These are phyloP conservation scores for Avicennia marina DNA, from an alignment of 257 asterid species.

Conservation along the genomic window DNA sequence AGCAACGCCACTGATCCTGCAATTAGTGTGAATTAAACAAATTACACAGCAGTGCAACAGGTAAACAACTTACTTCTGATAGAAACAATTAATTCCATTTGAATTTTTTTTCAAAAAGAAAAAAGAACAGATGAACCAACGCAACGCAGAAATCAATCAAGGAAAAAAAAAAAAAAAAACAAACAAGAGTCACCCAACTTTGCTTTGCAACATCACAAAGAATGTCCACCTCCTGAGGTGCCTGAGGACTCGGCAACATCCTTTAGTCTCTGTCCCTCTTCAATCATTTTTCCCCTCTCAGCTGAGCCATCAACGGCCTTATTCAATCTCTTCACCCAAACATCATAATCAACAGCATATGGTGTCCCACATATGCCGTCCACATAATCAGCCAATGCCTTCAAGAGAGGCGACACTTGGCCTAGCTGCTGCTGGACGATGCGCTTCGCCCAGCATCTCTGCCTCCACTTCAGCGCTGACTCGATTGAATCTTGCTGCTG, in stretches of 20 bases:
- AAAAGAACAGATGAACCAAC: slow-evolving; percentile 9
- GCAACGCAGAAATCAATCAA: slow-evolving; percentile 14
- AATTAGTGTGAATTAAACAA: too few species aligned
- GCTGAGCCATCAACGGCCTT: slow-evolving; percentile 41
- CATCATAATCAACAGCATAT: slow-evolving; percentile 67
- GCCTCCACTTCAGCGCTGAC: slow-evolving; percentile 73
- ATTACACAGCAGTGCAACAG: too few species aligned
- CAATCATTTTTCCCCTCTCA: slow-evolving; percentile 53
- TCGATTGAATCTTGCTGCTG: slow-evolving; percentile 66
- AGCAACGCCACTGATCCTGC: background rate
- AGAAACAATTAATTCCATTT: background rate
- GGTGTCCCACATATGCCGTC: slow-evolving; percentile 75
- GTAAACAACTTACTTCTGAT: too few species aligned
- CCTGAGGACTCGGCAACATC: slow-evolving; percentile 61
- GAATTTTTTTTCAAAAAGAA: background rate
- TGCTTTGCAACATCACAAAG: slow-evolving; percentile 24
- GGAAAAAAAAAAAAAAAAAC: slow-evolving; percentile 2
- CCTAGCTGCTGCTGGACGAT: slow-evolving; percentile 58
- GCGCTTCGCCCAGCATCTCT: slow-evolving; percentile 61
- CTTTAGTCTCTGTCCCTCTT: slow-evolving; percentile 29
- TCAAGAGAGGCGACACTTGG: slow-evolving; percentile 57
- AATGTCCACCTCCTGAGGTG: slow-evolving; percentile 39
- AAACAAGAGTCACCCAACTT: background rate
- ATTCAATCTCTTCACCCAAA: slow-evolving; percentile 58
- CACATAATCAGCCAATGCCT: slow-evolving; percentile 76